Conservation (phyloP, 345 rosid species). For the Populus deltoides region DNA sequence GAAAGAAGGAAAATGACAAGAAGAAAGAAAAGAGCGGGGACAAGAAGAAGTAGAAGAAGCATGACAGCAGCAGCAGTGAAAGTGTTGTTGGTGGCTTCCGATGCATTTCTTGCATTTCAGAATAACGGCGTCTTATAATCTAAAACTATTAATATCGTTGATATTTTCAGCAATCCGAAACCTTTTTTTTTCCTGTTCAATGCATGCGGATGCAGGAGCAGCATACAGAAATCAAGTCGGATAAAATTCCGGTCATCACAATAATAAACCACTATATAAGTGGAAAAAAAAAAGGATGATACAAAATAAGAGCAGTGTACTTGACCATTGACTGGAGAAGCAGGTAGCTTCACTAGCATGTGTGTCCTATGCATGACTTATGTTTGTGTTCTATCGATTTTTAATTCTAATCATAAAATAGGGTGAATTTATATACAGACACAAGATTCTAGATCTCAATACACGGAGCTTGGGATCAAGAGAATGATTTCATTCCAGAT, state of each 20-base stretch:
- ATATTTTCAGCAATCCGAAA: neutral
- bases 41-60: slow-evolving; percentile 11
- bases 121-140: too few species aligned
- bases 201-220: neutral
- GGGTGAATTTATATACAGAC: too few species aligned
- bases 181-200: neutral
- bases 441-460: too few species aligned
- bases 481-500: too few species aligned
- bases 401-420: too few species aligned
- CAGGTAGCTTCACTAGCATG: neutral
- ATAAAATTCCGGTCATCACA: too few species aligned
- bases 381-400: neutral
- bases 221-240: neutral
- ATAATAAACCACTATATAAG: neutral
- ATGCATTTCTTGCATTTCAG: too few species aligned
- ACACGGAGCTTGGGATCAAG: too few species aligned
- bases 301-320: neutral
- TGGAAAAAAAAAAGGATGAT: neutral
- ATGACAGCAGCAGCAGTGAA: slow-evolving; percentile 8
- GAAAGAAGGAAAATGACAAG: neutral
- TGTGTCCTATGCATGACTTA: neutral
- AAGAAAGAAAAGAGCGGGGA: slow-evolving; percentile 7
- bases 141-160: neutral
- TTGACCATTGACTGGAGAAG: neutral
- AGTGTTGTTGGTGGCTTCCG: neutral